Base-by-base conservation (phyloP, 495 filamentous ascomycete genomes). In the Evernia prunastri region DNA sequence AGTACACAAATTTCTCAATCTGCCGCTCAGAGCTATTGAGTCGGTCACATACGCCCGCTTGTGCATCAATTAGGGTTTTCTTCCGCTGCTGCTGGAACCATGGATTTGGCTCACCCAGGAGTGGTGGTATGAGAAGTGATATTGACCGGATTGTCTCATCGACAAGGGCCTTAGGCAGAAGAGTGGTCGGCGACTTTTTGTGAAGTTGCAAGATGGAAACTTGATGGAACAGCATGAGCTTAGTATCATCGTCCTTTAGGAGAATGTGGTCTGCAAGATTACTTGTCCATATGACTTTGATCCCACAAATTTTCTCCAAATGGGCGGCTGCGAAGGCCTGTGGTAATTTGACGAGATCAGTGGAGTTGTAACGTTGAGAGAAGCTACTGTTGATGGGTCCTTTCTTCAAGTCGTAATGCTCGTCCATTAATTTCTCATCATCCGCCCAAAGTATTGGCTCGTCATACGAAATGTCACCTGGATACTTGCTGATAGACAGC, bases 241-340 rank as follows among this genome's bases (percentile, higher is more conserved):
- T 71, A 17, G 68, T 74, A 56, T 78, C 78, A 47, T 74, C 75
- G 29, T 77, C 75, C n/a, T 66, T 67, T 25, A 81, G 56, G 0
- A 72, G 72, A 15, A 83, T 69, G 68, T 83, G 80, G 58, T 82
- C 78, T 0, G 72, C 68, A 6, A 83, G 62, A 54, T 82, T 80
- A 51, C 69, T 64, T 13, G 80, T 83, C 75, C 72, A 77, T 20
- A 58, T 11, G 13, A 82, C 73, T 39, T 74, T 60, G 42, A 82
- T 68, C 3, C 79, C 79, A 4, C 64, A 78, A 58, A 81, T 76
- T 1, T 69, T 29, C 37, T 70, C 63, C 18, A 68, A 58, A 35
- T 63, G 59, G 25, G 45, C 40, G n/a, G 68, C 68, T 1, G 59
- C 63, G 47, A 67, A 70, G 9, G 54, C 13, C 27, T 65, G 49